Evolutionary conservation across 2,329 filamentous ascomycete genomes (phyloP).

Genomic region (Hymenoscyphus fraxineus): DNA sequence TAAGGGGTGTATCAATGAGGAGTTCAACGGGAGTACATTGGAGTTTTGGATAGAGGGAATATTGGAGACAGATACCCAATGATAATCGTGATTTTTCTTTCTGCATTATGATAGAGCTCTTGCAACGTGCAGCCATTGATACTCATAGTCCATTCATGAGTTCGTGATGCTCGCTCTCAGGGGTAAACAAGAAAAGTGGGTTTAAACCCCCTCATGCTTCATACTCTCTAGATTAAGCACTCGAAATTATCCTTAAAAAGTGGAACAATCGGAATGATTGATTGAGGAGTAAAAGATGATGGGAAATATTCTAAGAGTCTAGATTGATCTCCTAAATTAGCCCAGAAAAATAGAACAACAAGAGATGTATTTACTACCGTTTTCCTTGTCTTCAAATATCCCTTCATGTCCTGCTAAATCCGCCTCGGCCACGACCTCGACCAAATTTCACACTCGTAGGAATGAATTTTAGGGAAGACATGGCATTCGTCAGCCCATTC

Average conservation of each 20-base stretch:
- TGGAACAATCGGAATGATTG: too few species aligned
- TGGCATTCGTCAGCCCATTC: constrained; percentile 60
- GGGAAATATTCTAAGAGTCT: too few species aligned
- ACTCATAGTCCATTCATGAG: constrained; percentile 6
- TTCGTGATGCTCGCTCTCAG: not conserved
- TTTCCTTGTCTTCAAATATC: not conserved
- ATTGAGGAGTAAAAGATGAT: too few species aligned
- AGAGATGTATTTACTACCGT: too few species aligned
- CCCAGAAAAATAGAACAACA: not conserved
- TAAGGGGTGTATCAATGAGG: constrained; percentile 20
- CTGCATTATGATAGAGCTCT: not conserved
- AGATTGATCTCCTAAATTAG: constrained; percentile 7
- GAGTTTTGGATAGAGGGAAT: constrained; percentile 25
- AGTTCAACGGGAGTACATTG: constrained; percentile 10
- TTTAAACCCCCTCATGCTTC: too few species aligned
- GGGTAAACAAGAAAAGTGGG: too few species aligned
- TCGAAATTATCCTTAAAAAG: too few species aligned
- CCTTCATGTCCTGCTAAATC: constrained; percentile 31
- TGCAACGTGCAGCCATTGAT: constrained; percentile 4
- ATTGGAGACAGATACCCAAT: constrained; percentile 30
- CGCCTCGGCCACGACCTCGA: constrained; percentile 30
- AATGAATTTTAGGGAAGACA: constrained; percentile 70
- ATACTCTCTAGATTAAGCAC: too few species aligned
- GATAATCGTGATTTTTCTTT: constrained; percentile 20
- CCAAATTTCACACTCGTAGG: constrained; percentile 66